These are phyloP conservation scores for Mycena leptocephala DNA, from an alignment of 768 basidiomycete genomes.

Conservation along the genomic window DNA sequence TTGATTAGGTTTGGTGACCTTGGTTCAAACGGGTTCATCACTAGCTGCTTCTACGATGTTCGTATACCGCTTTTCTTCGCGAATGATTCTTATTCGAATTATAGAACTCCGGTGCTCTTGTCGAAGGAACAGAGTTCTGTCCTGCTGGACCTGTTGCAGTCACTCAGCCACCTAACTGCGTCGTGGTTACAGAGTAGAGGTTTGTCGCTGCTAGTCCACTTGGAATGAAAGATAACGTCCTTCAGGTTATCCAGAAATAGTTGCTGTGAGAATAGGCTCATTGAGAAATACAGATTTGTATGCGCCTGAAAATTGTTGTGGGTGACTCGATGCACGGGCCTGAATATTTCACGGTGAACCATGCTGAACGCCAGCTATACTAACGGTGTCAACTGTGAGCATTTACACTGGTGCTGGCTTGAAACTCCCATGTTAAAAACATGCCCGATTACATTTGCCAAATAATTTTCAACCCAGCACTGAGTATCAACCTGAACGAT, in stretches of 20 bases:
- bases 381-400: slow-evolving; percentile 8
- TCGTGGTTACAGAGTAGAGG: slow-evolving; percentile 11
- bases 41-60: slow-evolving; percentile 17
- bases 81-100: slow-evolving; percentile 10
- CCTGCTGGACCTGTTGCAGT: slow-evolving; percentile 13
- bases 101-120: slow-evolving; percentile 13
- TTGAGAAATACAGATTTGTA: background rate
- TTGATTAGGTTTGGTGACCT: slow-evolving; percentile 19
- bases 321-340: slow-evolving; percentile 14
- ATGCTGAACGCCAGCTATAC: slow-evolving; percentile 7
- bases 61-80: slow-evolving; percentile 15
- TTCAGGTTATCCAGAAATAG: slow-evolving; percentile 16
- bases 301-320: background rate
- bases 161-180: slow-evolving; percentile 4
- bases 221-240: slow-evolving; percentile 13
- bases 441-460: slow-evolving; percentile 8
- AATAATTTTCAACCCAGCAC: background rate
- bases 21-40: slow-evolving; percentile 14
- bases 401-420: slow-evolving; percentile 4
- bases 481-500: background rate
- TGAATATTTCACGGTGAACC: slow-evolving; percentile 13
- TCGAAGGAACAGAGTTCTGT: slow-evolving; percentile 13
- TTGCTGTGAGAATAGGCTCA: background rate
- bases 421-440: slow-evolving; percentile 4
- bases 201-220: slow-evolving; percentile 14